Percentiles rank a stretch among this genome's conserved stretches.
These are phyloP conservation scores for Leishmania guyanensis DNA, from an alignment of 208 protist genomes.

Conservation along the genomic window DNA sequence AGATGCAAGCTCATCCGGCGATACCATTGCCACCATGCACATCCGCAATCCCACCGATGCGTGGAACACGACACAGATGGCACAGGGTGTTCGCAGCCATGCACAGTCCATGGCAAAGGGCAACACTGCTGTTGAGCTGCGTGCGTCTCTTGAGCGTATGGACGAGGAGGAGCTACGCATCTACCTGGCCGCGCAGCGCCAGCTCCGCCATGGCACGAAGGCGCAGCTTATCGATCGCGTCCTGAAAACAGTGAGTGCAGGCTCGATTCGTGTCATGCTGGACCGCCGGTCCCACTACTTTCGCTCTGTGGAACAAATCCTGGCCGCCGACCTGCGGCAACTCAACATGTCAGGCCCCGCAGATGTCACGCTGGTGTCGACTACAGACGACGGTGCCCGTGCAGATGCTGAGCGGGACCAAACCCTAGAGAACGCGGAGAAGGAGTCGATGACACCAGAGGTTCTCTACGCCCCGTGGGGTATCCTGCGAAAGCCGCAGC, in stretches of 20 bases:
- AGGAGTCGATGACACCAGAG: constrained; percentile 50
- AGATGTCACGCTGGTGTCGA: not conserved
- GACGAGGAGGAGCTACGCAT: constrained; percentile 92
- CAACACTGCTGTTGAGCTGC: constrained; percentile 38
- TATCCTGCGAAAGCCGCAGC: constrained; percentile 75
- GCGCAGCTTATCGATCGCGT: constrained; percentile 73
- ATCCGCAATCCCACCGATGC: constrained; percentile 84
- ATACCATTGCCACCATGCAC: constrained; percentile 54
- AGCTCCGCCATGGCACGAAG: constrained; percentile 85
- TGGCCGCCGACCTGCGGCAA: constrained; percentile 69
- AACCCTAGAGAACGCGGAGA: constrained; percentile 52
- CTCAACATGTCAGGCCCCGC: constrained; percentile 27
- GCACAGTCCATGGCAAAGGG: constrained; percentile 31
- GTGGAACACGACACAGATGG: constrained; percentile 70
- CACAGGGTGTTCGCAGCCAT: constrained; percentile 53
- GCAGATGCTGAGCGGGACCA: constrained; percentile 24
- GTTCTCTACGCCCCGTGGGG: constrained; percentile 88
- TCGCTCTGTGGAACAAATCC: constrained; percentile 75
- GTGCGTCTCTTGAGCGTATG: constrained; percentile 48
- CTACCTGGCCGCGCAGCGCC: constrained; percentile 80
- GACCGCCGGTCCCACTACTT: constrained; percentile 84
- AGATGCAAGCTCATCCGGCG: not conserved
- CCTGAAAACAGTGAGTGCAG: constrained; percentile 53
- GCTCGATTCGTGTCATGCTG: constrained; percentile 80
- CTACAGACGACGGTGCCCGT: not conserved